Base-by-base conservation (phyloP, 441 rosid genomes). In the Corymbia citriodora region DNA sequence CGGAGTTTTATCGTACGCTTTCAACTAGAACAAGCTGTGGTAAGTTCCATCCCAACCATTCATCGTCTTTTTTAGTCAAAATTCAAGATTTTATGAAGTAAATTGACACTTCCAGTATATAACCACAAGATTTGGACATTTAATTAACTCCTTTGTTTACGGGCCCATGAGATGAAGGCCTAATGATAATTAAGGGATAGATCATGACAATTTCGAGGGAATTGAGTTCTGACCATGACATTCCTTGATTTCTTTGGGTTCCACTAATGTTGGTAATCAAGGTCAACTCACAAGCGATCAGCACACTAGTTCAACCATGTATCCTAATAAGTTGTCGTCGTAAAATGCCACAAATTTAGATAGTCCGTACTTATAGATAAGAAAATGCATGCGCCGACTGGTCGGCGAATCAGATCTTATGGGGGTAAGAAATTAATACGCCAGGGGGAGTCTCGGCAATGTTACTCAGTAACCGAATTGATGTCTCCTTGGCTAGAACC, bases 371-470 rank as follows among this genome's bases (percentile, higher is more conserved):
- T 68, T 68, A 68, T 68, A 36, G 40, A 36, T 36, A 68, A 68
- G 40, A 21, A 72, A 36, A 21, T 0, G 4, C 1, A 2, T 36
- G 49, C 1, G 27, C 15, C 1, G 0, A 23, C 3, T 33, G 15
- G 36, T 19, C 3, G 49, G 23, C 0, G 49, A 72, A 19, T 5
- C 9, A 0, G 4, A 36, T 21, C 48, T 72, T 36, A 72, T 0
- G 2, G 27, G 2, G 27, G 49, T 8, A 72, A 36, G 3, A 2
- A 36, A 72, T 36, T 33, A 6, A 72, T 19, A 19, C 13, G 14
- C 82, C 0, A 11, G 15, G 40, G 7, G 19, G 21, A 4, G 40
- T 68, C 21, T 68, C 3, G 5, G 15, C 3, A 36, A 36, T 36
- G 82, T 72, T 70, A 45, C 8, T 72, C 5, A 23, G 49, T 6